phyloP scores from a whole-genome alignment of 2,329 filamentous ascomycete genomes.

The Exophiala sp. region DNA sequence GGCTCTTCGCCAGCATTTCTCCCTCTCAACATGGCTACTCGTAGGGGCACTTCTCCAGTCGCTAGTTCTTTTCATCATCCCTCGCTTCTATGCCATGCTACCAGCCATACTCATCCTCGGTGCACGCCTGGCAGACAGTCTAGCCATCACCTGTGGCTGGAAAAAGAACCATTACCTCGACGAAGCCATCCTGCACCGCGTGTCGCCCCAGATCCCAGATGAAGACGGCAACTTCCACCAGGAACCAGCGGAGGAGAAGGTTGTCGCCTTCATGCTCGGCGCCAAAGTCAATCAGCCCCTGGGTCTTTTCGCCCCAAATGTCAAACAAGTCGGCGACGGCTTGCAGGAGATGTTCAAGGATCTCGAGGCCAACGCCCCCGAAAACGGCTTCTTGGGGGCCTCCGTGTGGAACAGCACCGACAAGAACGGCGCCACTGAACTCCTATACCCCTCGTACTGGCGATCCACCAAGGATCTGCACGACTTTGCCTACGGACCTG shows the following conservation, averaged over 20 bases:
- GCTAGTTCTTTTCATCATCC: slow-evolving; percentile 34
- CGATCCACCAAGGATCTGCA: slow-evolving; percentile 41
- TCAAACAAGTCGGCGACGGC: slow-evolving; percentile 30
- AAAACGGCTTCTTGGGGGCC: slow-evolving; percentile 35
- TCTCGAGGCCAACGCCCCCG: slow-evolving; percentile 20
- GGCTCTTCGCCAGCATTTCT: slow-evolving; percentile 35
- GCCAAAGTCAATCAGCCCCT: slow-evolving; percentile 38
- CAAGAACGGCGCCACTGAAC: slow-evolving; percentile 34
- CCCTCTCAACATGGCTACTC: slow-evolving; percentile 41
- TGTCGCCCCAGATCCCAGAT: slow-evolving; percentile 39
- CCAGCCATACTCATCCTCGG: slow-evolving; percentile 29
- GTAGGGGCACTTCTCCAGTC: slow-evolving; percentile 41
- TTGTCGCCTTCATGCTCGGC: slow-evolving; percentile 42
- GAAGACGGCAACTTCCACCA: slow-evolving; percentile 29
- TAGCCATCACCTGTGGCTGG: slow-evolving; percentile 34
- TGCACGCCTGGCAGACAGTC: slow-evolving; percentile 34
- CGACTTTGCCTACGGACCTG: slow-evolving; percentile 39
- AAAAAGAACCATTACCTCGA: slow-evolving; percentile 40
- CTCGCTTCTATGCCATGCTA: slow-evolving; percentile 38
- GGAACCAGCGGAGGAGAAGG: slow-evolving; percentile 31
- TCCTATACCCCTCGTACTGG: slow-evolving; percentile 42
- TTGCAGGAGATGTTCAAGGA: slow-evolving; percentile 34
- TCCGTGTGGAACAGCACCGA: slow-evolving; percentile 35
- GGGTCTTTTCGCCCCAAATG: slow-evolving; percentile 40
- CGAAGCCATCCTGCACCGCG: slow-evolving; percentile 35